These are phyloP conservation scores for Pythium inflatum DNA, from an alignment of 352 stramenopile species.

Conservation along the genomic window DNA sequence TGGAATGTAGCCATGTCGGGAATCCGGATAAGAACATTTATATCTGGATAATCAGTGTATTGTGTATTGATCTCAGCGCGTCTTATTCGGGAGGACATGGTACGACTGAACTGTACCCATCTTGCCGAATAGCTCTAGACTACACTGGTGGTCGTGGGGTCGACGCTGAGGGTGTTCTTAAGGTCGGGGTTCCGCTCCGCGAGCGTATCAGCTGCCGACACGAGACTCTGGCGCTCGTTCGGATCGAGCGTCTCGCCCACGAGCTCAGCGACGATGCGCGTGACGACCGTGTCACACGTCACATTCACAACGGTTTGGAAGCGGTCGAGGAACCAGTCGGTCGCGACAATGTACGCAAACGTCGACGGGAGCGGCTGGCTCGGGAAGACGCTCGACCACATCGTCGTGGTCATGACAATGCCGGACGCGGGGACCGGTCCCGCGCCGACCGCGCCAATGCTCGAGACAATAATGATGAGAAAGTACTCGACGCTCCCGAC, in stretches of 20 bases:
- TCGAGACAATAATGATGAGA: constrained; percentile 40
- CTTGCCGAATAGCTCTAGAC: too few species aligned
- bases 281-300: constrained; percentile 59
- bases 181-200: constrained; percentile 21
- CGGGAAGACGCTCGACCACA: constrained; percentile 45
- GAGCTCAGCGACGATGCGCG: constrained; percentile 53
- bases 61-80: too few species aligned
- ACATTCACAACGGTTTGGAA: constrained; percentile 67
- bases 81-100: too few species aligned
- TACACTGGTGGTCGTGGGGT: too few species aligned
- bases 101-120: too few species aligned
- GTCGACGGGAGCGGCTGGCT: constrained; percentile 43
- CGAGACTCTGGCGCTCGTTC: constrained; percentile 33
- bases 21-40: background rate
- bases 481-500: constrained; percentile 41
- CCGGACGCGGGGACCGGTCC: constrained; percentile 39
- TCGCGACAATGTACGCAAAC: constrained; percentile 61
- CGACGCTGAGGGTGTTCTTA: constrained; percentile 25
- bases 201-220: constrained; percentile 2
- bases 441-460: constrained; percentile 36
- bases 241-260: constrained; percentile 35
- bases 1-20: background rate
- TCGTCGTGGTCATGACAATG: constrained; percentile 50
- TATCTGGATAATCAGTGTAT: background rate
- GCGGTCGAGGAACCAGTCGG: constrained; percentile 65